Evolutionary conservation across 2,329 filamentous ascomycete genomes (phyloP).

Genomic region (Monosporascus ibericus): DNA sequence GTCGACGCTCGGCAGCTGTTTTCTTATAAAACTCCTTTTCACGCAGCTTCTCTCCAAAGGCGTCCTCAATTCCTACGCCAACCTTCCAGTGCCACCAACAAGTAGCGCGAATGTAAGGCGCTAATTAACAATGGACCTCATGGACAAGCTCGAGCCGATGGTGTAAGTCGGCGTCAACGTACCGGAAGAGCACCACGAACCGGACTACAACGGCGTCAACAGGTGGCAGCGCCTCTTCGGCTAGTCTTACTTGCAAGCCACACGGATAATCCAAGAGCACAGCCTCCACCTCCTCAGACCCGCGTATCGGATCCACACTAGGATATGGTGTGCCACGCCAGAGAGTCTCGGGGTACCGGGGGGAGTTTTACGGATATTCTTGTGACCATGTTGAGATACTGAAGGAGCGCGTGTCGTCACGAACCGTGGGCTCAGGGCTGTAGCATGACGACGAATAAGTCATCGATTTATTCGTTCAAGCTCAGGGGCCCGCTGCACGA

Average conservation of each 20-base stretch:
- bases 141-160: conserved; percentile 11
- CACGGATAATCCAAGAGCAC: conserved; percentile 5
- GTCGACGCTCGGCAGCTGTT: no score
- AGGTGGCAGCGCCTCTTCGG: conserved; percentile 11
- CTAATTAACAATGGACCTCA: no score
- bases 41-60: no score
- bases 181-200: not conserved
- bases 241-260: conserved; percentile 2
- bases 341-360: conserved; percentile 7
- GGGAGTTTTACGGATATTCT: conserved; percentile 11
- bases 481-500: not conserved
- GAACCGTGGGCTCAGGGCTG: not conserved
- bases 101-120: no score
- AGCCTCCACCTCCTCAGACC: no score
- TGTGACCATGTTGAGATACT: not conserved
- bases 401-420: not conserved
- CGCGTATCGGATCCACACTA: conserved; percentile 6
- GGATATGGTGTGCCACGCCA: conserved; percentile 5
- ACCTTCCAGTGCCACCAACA: no score
- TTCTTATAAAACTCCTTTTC: no score
- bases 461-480: not conserved
- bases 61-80: no score
- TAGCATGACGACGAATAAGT: not conserved
- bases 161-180: conserved; percentile 2
- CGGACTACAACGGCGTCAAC: conserved; percentile 2